Evolutionary conservation across 805 yeast species (phyloP).

Genomic region (Kuraishia ogatae): DNA sequence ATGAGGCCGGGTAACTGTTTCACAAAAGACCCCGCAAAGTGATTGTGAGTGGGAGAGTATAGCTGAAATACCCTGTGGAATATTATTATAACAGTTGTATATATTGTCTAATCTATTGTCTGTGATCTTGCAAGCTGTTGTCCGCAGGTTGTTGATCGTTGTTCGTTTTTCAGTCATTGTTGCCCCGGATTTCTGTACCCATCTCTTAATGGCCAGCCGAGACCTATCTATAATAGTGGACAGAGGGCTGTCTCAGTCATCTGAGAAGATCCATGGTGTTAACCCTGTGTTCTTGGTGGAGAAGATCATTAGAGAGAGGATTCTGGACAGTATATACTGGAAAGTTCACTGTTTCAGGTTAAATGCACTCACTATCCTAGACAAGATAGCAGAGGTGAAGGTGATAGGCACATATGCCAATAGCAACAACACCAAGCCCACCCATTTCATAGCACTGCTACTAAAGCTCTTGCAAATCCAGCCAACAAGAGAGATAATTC

Average conservation of each 20-base stretch:
- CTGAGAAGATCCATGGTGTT: conserved; percentile 27
- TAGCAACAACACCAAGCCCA: conserved; percentile 42
- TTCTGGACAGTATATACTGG: conserved; percentile 50
- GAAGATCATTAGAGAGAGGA: conserved; percentile 48
- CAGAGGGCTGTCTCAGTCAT: conserved; percentile 23
- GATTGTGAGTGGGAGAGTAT: not conserved
- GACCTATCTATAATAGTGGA: conserved; percentile 21
- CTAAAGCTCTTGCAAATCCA: conserved; percentile 70
- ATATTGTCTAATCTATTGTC: too few relatives aligned
- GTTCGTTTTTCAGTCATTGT: too few relatives aligned
- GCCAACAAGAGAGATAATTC: conserved; percentile 52
- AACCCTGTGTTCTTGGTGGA: conserved; percentile 46
- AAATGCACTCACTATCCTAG: conserved; percentile 34
- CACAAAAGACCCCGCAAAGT: not conserved
- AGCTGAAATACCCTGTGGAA: too few relatives aligned
- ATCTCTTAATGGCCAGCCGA: too few relatives aligned
- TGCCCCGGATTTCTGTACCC: too few relatives aligned
- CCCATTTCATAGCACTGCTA: conserved; percentile 68
- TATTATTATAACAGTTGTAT: too few relatives aligned
- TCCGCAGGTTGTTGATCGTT: too few relatives aligned
- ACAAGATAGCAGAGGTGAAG: conserved; percentile 32
- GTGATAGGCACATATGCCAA: conserved; percentile 38
- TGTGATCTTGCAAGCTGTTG: too few relatives aligned
- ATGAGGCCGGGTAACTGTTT: not conserved
- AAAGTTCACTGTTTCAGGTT: conserved; percentile 44